phyloP scores from a whole-genome alignment of 306 rosid species.

The Prunus davidiana region DNA sequence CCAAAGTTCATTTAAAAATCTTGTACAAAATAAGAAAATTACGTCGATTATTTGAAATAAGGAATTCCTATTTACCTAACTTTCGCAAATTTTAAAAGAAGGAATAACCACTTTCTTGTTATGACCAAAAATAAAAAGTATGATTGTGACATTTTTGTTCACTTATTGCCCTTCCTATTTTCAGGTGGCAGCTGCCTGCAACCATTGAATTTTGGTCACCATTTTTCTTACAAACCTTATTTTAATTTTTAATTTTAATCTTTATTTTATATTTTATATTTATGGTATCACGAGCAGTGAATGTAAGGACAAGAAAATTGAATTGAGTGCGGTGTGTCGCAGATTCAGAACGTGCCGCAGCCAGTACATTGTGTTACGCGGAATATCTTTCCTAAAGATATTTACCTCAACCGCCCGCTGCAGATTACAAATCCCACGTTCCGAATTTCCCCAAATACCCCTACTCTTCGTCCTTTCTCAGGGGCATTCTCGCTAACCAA shows the following conservation, averaged over 20 bases:
- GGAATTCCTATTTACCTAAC: too few species aligned
- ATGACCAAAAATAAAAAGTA: too few species aligned
- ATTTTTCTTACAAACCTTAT: not conserved
- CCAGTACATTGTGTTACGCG: conserved; percentile 14
- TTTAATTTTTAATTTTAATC: not conserved
- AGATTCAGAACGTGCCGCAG: conserved; percentile 6
- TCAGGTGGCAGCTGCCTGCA: too few species aligned
- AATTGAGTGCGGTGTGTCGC: conserved; percentile 10
- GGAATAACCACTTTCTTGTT: too few species aligned
- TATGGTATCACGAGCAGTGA: not conserved
- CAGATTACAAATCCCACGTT: not conserved
- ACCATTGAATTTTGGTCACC: too few species aligned
- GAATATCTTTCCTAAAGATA: conserved; percentile 19
- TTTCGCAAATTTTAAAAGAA: too few species aligned
- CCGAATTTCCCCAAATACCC: not conserved
- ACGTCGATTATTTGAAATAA: too few species aligned
- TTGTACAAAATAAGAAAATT: too few species aligned
- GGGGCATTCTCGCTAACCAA: not conserved
- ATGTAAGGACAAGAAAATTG: not conserved
- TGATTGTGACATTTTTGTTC: too few species aligned
- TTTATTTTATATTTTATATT: not conserved
- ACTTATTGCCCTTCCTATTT: too few species aligned
- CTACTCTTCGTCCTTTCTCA: not conserved
- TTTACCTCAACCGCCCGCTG: not conserved
- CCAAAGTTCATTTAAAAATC: too few species aligned